Evolutionary conservation across 176 grass and related monocot species (phyloP).

Genomic region (Zoysia pacifica): DNA sequence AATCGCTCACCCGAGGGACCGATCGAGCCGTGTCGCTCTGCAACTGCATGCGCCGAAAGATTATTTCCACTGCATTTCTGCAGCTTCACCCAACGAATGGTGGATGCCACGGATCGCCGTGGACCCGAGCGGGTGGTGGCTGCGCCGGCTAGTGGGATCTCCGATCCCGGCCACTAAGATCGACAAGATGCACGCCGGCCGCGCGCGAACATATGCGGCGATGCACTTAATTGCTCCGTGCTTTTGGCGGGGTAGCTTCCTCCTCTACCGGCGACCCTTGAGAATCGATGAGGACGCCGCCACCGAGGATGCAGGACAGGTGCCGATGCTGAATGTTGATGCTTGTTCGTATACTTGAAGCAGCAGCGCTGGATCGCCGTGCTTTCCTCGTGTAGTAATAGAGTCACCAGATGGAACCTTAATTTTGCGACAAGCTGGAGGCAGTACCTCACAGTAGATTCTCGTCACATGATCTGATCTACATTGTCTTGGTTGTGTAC

Average conservation of each 20-base stretch:
- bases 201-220: conserved; percentile 50
- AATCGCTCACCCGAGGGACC: not conserved
- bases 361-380: conserved; percentile 2
- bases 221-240: conserved; percentile 38
- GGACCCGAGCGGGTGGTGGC: conserved; percentile 23
- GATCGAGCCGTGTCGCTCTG: conserved; percentile 36
- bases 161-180: conserved; percentile 32
- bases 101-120: conserved; percentile 42
- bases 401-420: conserved; percentile 40
- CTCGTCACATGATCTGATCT: not conserved
- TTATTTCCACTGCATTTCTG: not conserved
- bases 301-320: not conserved
- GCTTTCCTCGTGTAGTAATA: not conserved
- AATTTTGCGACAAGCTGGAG: conserved; percentile 22
- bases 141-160: conserved; percentile 47
- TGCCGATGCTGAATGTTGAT: not conserved
- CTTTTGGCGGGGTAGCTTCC: not conserved
- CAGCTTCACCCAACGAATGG: conserved; percentile 27
- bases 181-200: not conserved
- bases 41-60: conserved; percentile 34
- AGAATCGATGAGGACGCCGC: conserved; percentile 52
- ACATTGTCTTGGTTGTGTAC: no score
- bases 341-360: conserved; percentile 28
- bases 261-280: conserved; percentile 11
- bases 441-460: no score